phyloP scores from a whole-genome alignment of 2,329 filamentous ascomycete genomes.

The Lasiodiplodia theobromae region DNA sequence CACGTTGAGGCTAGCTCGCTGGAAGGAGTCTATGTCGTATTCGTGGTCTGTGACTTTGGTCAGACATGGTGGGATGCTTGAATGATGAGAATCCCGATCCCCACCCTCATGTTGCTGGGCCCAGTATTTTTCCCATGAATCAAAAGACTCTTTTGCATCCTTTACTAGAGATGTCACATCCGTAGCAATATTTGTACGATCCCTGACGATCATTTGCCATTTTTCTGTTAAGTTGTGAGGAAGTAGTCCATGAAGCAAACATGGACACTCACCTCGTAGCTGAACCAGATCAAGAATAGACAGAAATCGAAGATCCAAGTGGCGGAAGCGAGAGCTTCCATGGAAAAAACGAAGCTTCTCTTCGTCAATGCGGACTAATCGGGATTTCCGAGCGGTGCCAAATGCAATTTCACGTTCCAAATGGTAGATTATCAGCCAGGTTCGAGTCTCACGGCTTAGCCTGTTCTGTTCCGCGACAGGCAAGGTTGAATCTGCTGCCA shows the following conservation, averaged over 20 bases:
- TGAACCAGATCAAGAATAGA: slow-evolving; percentile 15
- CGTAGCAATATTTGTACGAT: neutral
- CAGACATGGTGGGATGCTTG: neutral
- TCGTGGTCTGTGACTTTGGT: neutral
- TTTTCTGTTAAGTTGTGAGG: neutral
- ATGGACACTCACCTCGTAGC: neutral
- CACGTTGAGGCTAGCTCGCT: neutral
- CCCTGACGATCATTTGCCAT: neutral
- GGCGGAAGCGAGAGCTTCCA: neutral
- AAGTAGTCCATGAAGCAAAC: too few species aligned
- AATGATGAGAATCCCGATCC: neutral
- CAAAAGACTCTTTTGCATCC: neutral
- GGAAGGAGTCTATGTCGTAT: neutral
- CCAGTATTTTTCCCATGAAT: neutral
- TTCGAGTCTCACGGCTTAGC: neutral
- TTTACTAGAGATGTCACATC: neutral
- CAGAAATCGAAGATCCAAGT: slow-evolving; percentile 5
- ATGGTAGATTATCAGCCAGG: slow-evolving; percentile 17
- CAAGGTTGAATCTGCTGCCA: neutral
- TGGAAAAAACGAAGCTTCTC: neutral
- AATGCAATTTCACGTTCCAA: slow-evolving; percentile 20
- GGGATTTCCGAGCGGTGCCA: slow-evolving; percentile 9
- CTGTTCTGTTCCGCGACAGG: neutral
- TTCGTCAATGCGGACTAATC: neutral
- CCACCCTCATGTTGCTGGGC: neutral